Conservation (phyloP, 257 asterid species). For the Nicotiana benthamiana region DNA sequence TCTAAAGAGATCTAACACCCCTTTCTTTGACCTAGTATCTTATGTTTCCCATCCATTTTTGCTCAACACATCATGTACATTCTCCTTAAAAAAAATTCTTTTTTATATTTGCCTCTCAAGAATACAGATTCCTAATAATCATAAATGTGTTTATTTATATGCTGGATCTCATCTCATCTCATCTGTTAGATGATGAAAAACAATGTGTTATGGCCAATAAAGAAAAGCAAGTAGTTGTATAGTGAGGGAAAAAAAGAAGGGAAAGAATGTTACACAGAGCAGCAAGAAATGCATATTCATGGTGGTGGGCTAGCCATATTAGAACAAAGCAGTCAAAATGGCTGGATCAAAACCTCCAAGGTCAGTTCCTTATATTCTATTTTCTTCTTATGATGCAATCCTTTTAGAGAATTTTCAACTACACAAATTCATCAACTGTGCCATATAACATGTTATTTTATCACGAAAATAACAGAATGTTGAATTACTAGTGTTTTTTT, state of each 20-base stretch:
- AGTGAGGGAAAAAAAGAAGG: neutral
- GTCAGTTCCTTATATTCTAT: constrained; percentile 3
- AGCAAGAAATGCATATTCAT: constrained; percentile 50
- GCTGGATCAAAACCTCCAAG: constrained; percentile 42
- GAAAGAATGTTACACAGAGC: constrained; percentile 41
- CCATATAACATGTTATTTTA: neutral
- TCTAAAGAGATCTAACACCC: constrained; percentile 11
- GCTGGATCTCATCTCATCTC: constrained; percentile 1
- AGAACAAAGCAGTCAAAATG: constrained; percentile 52
- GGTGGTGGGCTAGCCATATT: constrained; percentile 60
- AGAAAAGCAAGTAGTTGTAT: neutral
- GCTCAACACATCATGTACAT: constrained; percentile 15
- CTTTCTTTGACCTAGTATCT: constrained; percentile 19
- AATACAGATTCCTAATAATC: constrained; percentile 2
- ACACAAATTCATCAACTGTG: neutral
- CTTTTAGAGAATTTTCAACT: neutral
- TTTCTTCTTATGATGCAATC: neutral
- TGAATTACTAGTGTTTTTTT: neutral
- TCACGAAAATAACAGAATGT: constrained; percentile 4
- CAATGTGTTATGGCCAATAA: neutral
- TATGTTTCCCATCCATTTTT: constrained; percentile 10
- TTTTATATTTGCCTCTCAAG: neutral
- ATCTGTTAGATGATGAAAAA: neutral
- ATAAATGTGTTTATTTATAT: neutral
- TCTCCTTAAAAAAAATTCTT: neutral